These are phyloP conservation scores for Neurospora tetrasperma DNA, from an alignment of 495 filamentous ascomycete genomes.

Conservation along the genomic window DNA sequence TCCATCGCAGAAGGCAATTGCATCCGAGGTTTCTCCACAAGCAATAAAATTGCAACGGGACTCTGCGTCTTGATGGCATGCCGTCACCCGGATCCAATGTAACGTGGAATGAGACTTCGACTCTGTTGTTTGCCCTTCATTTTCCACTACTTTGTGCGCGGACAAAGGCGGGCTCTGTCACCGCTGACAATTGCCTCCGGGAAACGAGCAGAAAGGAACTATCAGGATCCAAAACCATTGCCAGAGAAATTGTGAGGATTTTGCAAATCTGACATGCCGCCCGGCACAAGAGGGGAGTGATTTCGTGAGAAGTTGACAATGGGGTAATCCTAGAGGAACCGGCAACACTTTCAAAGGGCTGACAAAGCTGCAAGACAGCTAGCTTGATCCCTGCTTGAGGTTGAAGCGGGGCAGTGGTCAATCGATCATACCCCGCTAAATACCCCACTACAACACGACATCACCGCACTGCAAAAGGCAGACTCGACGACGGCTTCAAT, in stretches of 20 bases:
- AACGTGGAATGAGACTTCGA: neutral
- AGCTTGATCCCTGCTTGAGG: neutral
- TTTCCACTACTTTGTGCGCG: neutral
- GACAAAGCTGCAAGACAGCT: neutral
- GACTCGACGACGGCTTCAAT: too few species aligned
- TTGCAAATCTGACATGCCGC: neutral
- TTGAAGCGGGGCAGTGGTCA: neutral
- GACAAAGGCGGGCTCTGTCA: neutral
- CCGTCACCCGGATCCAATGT: neutral
- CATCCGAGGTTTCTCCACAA: neutral
- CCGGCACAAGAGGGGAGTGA: neutral
- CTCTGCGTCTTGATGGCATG: neutral
- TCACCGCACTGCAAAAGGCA: too few species aligned
- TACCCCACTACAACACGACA: neutral
- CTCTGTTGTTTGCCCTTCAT: neutral
- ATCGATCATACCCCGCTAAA: neutral
- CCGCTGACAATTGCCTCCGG: neutral
- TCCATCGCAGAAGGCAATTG: neutral
- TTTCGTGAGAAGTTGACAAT: too few species aligned
- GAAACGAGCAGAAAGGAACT: neutral
- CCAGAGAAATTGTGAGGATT: neutral
- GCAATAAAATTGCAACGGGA: neutral
- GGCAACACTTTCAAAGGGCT: neutral
- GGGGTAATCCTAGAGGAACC: neutral
- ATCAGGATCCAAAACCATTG: neutral